A percentile compares a stretch with the other conserved stretches of the same genome.
Conservation (phyloP, 441 rosid species). For the Sinapis alba region DNA sequence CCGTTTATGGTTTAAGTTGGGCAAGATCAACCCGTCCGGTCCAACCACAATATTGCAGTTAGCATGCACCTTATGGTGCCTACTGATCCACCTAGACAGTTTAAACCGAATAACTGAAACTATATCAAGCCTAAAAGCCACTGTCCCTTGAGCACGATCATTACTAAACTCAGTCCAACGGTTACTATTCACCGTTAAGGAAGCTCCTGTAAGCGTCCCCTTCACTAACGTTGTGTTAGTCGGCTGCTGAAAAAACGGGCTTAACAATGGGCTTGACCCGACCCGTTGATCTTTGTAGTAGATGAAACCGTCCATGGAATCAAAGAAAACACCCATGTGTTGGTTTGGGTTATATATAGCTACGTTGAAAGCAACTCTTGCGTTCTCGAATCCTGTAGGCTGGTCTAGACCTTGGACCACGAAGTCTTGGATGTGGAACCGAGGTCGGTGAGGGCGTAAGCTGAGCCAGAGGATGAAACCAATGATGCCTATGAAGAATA, state of each 20-base stretch:
- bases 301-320: slow-evolving; percentile 52
- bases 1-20: slow-evolving; percentile 45
- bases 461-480: slow-evolving; percentile 81
- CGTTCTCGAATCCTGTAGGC: slow-evolving; percentile 60
- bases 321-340: slow-evolving; percentile 62
- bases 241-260: slow-evolving; percentile 65
- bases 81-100: slow-evolving; percentile 62
- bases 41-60: slow-evolving; percentile 60
- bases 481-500: slow-evolving; percentile 55
- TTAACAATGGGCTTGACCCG: slow-evolving; percentile 51
- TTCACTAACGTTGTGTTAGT: slow-evolving; percentile 53
- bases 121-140: slow-evolving; percentile 63
- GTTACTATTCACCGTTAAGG: slow-evolving; percentile 54
- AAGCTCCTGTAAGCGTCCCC: slow-evolving; percentile 53
- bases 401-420: slow-evolving; percentile 61
- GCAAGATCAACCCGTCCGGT: slow-evolving; percentile 59
- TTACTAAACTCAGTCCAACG: slow-evolving; percentile 67
- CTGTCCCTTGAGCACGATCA: slow-evolving; percentile 58
- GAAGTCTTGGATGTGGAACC: slow-evolving; percentile 56
- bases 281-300: slow-evolving; percentile 62
- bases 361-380: slow-evolving; percentile 60
- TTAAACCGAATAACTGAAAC: slow-evolving; percentile 60
- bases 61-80: slow-evolving; percentile 66
- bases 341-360: slow-evolving; percentile 71
- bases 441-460: slow-evolving; percentile 86